These are phyloP conservation scores for Clonostachys rosea DNA, from an alignment of 2,329 filamentous ascomycete genomes.

Conservation along the genomic window DNA sequence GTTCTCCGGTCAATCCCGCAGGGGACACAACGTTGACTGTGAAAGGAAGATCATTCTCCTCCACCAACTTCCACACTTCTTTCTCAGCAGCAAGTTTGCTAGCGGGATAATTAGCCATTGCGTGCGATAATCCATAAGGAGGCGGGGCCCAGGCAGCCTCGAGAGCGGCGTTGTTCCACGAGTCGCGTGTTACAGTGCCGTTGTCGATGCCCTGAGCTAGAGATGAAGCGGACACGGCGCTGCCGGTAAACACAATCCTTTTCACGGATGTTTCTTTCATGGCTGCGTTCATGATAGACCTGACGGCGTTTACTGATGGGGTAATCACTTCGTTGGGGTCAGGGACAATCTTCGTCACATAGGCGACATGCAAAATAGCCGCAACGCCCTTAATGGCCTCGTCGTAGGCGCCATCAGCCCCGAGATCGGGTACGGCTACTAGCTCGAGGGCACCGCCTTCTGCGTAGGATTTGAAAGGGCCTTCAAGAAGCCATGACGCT, in stretches of 20 bases:
- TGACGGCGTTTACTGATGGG: slow-evolving; percentile 11
- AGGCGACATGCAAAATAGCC: slow-evolving; percentile 31
- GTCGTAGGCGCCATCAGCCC: slow-evolving; percentile 25
- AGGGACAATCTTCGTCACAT: slow-evolving; percentile 19
- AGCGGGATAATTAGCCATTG: slow-evolving; percentile 15
- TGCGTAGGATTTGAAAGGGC: neutral
- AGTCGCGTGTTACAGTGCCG: slow-evolving; percentile 9
- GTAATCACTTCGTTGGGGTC: slow-evolving; percentile 34
- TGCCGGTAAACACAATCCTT: slow-evolving; percentile 18
- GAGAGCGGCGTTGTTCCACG: slow-evolving; percentile 22
- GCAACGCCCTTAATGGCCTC: slow-evolving; percentile 15
- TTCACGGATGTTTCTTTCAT: slow-evolving; percentile 30
- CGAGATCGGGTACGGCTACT: slow-evolving; percentile 27
- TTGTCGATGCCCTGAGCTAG: slow-evolving; percentile 1
- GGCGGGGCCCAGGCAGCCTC: slow-evolving; percentile 19
- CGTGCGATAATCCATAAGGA: slow-evolving; percentile 10
- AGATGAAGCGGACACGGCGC: slow-evolving; percentile 7
- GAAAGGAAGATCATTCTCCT: slow-evolving; percentile 15
- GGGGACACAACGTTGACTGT: slow-evolving; percentile 11
- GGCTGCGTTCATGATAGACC: slow-evolving; percentile 32
- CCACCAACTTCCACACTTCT: slow-evolving; percentile 19
- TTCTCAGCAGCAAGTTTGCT: slow-evolving; percentile 22
- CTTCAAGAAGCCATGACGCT: slow-evolving; percentile 20
- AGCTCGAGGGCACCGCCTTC: slow-evolving; percentile 11
- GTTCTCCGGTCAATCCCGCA: slow-evolving; percentile 7